Conservation (phyloP, 257 asterid species). For the Lithospermum erythrorhizon region DNA sequence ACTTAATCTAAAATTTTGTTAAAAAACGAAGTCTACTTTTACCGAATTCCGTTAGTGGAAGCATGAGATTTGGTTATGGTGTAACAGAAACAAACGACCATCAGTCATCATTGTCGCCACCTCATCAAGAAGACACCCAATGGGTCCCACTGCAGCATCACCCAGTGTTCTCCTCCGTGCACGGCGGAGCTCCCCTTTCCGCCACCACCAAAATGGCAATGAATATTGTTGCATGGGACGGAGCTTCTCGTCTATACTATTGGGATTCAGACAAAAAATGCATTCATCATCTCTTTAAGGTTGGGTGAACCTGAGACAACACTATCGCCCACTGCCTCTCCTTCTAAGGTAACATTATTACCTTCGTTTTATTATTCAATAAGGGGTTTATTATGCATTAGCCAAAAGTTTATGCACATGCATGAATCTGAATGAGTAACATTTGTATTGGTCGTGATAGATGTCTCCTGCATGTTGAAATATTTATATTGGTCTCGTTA, state of each 20-base stretch:
- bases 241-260: slow-evolving; percentile 66
- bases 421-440: no score
- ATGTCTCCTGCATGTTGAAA: no score
- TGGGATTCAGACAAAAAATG: slow-evolving; percentile 58
- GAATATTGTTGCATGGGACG: slow-evolving; percentile 87
- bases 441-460: no score
- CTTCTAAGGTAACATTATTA: slow-evolving; percentile 61
- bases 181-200: slow-evolving; percentile 7
- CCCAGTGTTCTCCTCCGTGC: slow-evolving; percentile 53
- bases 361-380: not conserved
- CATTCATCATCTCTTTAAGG: slow-evolving; percentile 59
- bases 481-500: no score
- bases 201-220: slow-evolving; percentile 27
- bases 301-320: slow-evolving; percentile 71
- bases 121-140: slow-evolving; percentile 42
- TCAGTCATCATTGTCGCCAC: slow-evolving; percentile 37
- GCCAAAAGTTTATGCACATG: no score
- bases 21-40: no score
- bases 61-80: no score
- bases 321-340: slow-evolving; percentile 67
- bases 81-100: no score
- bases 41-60: no score
- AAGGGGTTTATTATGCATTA: no score
- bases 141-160: slow-evolving; percentile 82
- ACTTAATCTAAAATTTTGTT: no score